phyloP scores from a whole-genome alignment of 1,284 basidiomycete genomes.

The Rhodotorula sp. region DNA sequence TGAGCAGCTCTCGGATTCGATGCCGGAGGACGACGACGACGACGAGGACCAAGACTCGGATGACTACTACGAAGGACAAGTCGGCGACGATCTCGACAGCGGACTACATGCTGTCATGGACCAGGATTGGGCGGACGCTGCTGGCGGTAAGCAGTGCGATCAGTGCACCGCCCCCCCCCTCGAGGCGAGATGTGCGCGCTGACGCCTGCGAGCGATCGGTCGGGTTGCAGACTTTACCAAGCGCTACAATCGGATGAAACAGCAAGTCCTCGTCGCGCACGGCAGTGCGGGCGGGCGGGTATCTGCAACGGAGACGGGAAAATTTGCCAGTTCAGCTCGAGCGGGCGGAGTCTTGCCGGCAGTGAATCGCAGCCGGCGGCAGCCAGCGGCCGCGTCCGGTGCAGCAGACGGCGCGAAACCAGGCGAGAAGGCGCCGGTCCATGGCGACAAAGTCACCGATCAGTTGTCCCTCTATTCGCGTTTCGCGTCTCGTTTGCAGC shows the following conservation, averaged over 20 bases:
- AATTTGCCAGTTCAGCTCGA: conserved; percentile 40
- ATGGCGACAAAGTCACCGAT: conserved; percentile 51
- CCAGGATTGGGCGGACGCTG: conserved; percentile 87
- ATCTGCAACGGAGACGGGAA: not conserved
- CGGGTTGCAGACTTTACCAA: conserved; percentile 79
- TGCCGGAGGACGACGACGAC: conserved; percentile 13
- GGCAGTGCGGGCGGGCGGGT: not conserved
- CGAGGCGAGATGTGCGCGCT: not conserved
- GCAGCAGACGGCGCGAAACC: conserved; percentile 2
- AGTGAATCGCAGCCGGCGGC: conserved; percentile 63
- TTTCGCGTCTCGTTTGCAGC: conserved; percentile 60
- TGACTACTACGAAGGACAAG: conserved; percentile 51
- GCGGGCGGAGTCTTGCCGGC: conserved; percentile 57
- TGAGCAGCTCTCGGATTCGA: conserved; percentile 9
- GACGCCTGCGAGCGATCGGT: not conserved
- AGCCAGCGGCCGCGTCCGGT: conserved; percentile 26
- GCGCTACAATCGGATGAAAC: conserved; percentile 86
- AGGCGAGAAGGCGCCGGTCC: conserved; percentile 37
- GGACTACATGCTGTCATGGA: conserved; percentile 52
- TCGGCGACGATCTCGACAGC: conserved; percentile 20
- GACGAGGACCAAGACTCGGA: conserved; percentile 50
- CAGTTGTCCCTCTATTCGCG: conserved; percentile 64
- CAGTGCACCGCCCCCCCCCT: no score
- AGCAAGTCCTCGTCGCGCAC: conserved; percentile 56
- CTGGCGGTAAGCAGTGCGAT: conserved; percentile 58